Conservation (phyloP, 106 monocot species). For the Allium fistulosum region DNA sequence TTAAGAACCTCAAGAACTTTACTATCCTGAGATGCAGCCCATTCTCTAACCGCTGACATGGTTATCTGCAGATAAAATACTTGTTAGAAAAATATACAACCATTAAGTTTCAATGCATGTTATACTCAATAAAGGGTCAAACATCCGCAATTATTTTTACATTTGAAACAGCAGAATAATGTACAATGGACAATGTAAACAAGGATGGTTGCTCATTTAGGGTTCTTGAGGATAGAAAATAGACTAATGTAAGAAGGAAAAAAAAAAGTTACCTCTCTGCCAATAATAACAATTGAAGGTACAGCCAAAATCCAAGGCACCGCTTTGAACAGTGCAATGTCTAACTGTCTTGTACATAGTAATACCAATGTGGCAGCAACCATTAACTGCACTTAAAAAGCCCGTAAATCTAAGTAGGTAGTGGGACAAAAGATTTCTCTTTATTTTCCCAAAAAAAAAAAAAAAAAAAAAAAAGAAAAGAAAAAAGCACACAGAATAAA, state of each 20-base stretch:
- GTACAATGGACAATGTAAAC: neutral
- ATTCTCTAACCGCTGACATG: conserved; percentile 94
- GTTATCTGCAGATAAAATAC: conserved; percentile 43
- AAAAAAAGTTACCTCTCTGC: conserved; percentile 72
- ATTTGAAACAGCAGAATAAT: neutral
- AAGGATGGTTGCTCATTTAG: too few species aligned
- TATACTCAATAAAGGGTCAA: too few species aligned
- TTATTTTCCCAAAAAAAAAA: too few species aligned
- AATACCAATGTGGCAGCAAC: conserved; percentile 83
- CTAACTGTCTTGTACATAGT: conserved; percentile 65
- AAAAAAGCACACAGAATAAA: too few species aligned
- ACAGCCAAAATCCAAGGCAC: conserved; percentile 74
- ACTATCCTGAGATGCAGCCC: conserved; percentile 85
- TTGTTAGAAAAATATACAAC: too few species aligned
- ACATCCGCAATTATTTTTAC: too few species aligned
- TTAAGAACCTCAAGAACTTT: conserved; percentile 56
- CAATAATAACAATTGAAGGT: conserved; percentile 92
- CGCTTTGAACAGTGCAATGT: conserved; percentile 35
- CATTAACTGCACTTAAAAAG: conserved; percentile 27
- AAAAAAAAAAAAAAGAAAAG: too few species aligned
- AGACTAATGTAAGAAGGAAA: neutral
- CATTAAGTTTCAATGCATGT: too few species aligned
- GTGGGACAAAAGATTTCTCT: too few species aligned
- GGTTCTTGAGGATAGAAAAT: neutral
- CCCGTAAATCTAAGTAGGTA: too few species aligned